A percentile compares a stretch with the other conserved stretches of the same genome.
phyloP scores from a whole-genome alignment of 306 rosid genomes.

The Clitoria ternatea region DNA sequence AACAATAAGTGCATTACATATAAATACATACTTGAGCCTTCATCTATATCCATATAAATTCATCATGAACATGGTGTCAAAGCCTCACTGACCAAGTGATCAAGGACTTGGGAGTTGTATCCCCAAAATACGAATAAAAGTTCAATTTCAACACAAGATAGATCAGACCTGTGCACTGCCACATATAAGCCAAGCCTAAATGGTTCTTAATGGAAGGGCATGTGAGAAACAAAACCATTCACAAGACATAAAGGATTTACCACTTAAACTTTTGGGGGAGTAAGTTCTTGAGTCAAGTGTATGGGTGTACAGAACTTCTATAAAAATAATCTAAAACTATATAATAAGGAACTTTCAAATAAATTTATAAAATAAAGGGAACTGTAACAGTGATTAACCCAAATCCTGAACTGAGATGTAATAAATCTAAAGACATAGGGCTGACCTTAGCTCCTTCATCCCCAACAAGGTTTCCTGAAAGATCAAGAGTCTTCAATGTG shows the following conservation, averaged over 20 bases:
- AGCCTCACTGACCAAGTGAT: not conserved
- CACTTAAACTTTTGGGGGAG: not conserved
- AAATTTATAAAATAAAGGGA: not conserved
- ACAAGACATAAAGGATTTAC: not conserved
- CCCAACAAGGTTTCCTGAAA: conserved; percentile 93
- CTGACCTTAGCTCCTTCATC: conserved; percentile 91
- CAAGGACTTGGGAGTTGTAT: not conserved
- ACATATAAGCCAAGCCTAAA: not conserved
- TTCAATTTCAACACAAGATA: not conserved
- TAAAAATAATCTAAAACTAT: not conserved
- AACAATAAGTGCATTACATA: not conserved
- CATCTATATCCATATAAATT: not conserved
- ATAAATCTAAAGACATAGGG: conserved; percentile 18
- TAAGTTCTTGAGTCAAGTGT: not conserved
- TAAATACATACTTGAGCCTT: not conserved
- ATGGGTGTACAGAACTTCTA: not conserved
- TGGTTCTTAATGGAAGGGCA: not conserved
- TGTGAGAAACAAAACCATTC: not conserved
- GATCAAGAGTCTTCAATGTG: conserved; percentile 80
- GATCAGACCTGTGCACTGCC: not conserved
- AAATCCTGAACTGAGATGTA: conserved; percentile 10
- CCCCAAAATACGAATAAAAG: not conserved
- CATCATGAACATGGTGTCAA: not conserved
- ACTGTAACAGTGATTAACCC: not conserved
- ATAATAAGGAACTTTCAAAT: not conserved